Conservation (phyloP, 495 filamentous ascomycete species). For the Usnea hakonensis region DNA sequence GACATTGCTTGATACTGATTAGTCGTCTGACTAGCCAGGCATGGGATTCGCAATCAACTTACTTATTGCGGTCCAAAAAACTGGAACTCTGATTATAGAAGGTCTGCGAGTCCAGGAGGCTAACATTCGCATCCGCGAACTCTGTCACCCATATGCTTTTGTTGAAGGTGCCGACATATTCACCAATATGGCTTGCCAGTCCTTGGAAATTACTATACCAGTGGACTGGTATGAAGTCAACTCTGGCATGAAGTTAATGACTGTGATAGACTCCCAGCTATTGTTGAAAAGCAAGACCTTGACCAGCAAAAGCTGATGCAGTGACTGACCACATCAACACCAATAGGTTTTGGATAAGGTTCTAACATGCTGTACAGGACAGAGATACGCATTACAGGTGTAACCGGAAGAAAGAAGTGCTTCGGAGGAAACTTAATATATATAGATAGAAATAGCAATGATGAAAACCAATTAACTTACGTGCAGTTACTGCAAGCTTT, state of each 20-base stretch:
- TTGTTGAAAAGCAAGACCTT: neutral
- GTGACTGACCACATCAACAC: no score
- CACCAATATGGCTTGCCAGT: constrained; percentile 60
- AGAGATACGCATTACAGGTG: no score
- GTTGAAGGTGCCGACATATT: constrained; percentile 46
- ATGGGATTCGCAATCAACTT: neutral
- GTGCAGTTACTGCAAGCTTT: constrained; percentile 47
- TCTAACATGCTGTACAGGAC: no score
- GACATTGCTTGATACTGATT: constrained; percentile 39
- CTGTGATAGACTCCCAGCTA: neutral
- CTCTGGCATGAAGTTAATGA: no score
- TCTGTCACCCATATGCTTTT: constrained; percentile 67
- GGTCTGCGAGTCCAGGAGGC: constrained; percentile 45
- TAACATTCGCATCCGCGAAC: constrained; percentile 46
- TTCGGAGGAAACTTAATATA: no score
- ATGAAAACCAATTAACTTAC: no score
- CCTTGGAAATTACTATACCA: constrained; percentile 75
- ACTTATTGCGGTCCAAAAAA: constrained; percentile 20
- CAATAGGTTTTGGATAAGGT: no score
- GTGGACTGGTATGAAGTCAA: constrained; percentile 67
- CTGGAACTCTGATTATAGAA: constrained; percentile 23
- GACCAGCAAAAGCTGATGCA: neutral
- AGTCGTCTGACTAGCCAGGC: constrained; percentile 22
- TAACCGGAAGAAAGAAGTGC: no score
- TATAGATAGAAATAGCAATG: no score